phyloP scores from a whole-genome alignment of 305 asterid genomes.

The Stenogyne calaminthoides region DNA sequence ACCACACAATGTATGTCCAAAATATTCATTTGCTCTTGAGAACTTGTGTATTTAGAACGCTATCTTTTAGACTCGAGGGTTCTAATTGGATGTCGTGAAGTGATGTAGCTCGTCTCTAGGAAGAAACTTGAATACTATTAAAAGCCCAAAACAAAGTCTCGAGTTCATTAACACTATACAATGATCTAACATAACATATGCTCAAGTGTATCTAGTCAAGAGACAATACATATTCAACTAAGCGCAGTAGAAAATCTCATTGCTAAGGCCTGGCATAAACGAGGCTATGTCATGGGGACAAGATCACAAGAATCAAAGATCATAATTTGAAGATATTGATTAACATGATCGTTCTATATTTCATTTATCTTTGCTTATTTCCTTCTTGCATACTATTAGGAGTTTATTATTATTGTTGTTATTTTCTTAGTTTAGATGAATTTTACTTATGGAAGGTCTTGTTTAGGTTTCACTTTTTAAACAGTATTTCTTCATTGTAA shows the following conservation, averaged over 20 bases:
- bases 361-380: no score
- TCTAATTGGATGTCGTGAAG: background rate
- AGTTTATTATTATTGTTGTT: no score
- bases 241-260: background rate
- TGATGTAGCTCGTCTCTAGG: background rate
- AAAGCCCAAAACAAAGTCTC: background rate
- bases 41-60: background rate
- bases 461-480: no score
- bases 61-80: background rate
- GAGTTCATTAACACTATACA: background rate
- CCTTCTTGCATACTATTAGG: no score
- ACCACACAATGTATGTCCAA: background rate
- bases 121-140: background rate
- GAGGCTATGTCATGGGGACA: no score
- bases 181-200: background rate
- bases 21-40: background rate
- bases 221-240: background rate
- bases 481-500: no score
- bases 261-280: slow-evolving; percentile 45
- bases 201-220: background rate
- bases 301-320: no score
- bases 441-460: no score
- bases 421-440: no score
- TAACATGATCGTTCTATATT: no score
- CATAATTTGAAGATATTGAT: no score